Base-by-base conservation (phyloP, 305 asterid genomes). In the Rubia peregrina region DNA sequence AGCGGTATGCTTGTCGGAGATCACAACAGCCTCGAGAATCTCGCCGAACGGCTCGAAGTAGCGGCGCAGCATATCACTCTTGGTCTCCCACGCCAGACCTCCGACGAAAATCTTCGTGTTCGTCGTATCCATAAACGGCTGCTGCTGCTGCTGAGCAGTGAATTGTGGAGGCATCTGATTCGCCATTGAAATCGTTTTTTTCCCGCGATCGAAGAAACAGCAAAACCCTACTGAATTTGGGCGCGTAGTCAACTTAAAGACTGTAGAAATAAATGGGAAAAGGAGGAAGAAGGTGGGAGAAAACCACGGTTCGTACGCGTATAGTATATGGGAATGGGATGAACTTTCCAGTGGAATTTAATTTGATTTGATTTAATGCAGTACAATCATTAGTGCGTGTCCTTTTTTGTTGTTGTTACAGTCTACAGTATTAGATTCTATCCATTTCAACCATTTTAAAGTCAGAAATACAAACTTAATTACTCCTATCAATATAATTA, bases 21-120 rank as follows among this genome's bases (percentile, higher is more conserved):
- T 82, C 16, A 82, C 85, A 67, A 79, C 85, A 21, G 81, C 85
- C 70, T 82, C 85, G 13, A 79, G 65, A 71, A 82, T 82, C 70
- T 82, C 85, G 1, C 85, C 85, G 70, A 79, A 82, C 69, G 75
- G 77, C 69, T 81, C 85, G 72, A 81, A 81, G 63, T 65, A 78
- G 9, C 78, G 63, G 59, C 73, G 75, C 24, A 81, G 77, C 17
- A 80, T 70, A 1, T 81, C 81, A 61, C 79, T 81, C 73, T 81
- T 69, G 0, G 85, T 81, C 46, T 78, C 83, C 85, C 85, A 81
- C 56, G 85, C 85, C 53, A 81, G 49, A 38, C 85, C 85, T 51
- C 85, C 83, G 13, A 82, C 81, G n/a, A 82, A 82, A 33, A 82
- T 66, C 71, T 82, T 82, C 2, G 81, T 79, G 56, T 73, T 71